These are phyloP conservation scores for Pugionium cornutum DNA, from an alignment of 345 rosid genomes.

Conservation along the genomic window DNA sequence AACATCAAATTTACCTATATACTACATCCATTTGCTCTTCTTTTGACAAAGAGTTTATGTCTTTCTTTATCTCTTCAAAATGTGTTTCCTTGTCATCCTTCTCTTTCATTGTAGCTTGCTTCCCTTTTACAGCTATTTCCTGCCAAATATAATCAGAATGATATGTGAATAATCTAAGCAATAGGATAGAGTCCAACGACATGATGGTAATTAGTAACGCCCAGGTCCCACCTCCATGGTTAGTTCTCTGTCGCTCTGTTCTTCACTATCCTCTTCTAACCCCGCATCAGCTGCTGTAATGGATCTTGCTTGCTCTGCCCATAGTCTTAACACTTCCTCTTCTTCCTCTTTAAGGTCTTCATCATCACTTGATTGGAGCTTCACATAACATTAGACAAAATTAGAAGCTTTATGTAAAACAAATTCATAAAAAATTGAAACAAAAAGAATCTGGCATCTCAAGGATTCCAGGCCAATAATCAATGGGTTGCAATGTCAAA, in stretches of 20 bases:
- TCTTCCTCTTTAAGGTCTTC: slow-evolving; percentile 73
- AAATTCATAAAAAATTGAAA: background rate
- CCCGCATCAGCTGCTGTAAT: slow-evolving; percentile 75
- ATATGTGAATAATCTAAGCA: slow-evolving; percentile 23
- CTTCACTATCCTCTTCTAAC: slow-evolving; percentile 55
- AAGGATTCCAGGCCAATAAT: background rate
- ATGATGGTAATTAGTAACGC: slow-evolving; percentile 3
- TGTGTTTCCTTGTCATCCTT: slow-evolving; percentile 39
- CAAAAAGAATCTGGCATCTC: background rate
- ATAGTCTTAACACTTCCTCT: slow-evolving; percentile 56
- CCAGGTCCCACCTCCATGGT: slow-evolving; percentile 64
- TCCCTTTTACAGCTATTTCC: slow-evolving; percentile 60
- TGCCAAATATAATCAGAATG: slow-evolving; percentile 34
- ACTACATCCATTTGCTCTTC: slow-evolving; percentile 91
- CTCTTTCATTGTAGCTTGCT: slow-evolving; percentile 37
- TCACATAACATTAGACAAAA: slow-evolving; percentile 28
- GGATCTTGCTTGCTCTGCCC: slow-evolving; percentile 46
- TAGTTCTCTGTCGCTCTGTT: slow-evolving; percentile 57
- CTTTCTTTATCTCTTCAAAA: slow-evolving; percentile 65
- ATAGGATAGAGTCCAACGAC: background rate
- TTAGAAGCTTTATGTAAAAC: background rate
- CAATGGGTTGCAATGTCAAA: background rate
- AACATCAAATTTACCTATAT: slow-evolving; percentile 51
- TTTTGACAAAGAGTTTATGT: slow-evolving; percentile 69
- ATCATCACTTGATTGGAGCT: slow-evolving; percentile 80